phyloP scores from a whole-genome alignment of 2,329 filamentous ascomycete genomes.

The Parastagonospora avenae region DNA sequence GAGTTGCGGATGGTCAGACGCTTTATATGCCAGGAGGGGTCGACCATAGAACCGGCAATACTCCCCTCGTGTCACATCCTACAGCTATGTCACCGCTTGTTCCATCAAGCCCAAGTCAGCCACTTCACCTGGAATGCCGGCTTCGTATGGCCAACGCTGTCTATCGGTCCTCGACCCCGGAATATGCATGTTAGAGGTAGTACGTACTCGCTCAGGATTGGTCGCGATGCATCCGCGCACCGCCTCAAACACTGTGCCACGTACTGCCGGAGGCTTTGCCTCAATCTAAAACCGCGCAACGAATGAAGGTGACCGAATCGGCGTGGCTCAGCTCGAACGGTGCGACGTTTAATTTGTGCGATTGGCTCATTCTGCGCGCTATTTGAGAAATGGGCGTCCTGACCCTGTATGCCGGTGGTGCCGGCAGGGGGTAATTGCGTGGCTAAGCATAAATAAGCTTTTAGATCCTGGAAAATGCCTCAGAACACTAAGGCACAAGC shows the following conservation, averaged over 20 bases:
- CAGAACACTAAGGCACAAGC: conserved; percentile 32
- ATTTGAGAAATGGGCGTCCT: too few species aligned
- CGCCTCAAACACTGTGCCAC: conserved; percentile 13
- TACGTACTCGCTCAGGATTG: conserved; percentile 9
- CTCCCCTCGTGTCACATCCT: too few species aligned
- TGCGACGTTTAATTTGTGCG: too few species aligned
- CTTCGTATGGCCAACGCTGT: neutral
- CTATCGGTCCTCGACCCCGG: conserved; percentile 3
- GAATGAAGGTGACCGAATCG: conserved; percentile 1
- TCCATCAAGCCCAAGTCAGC: neutral
- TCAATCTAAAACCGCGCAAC: conserved; percentile 5
- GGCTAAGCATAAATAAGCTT: conserved; percentile 33
- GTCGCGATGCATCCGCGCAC: conserved; percentile 14
- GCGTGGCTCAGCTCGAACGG: conserved; percentile 20
- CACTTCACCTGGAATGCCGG: neutral
- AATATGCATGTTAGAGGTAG: conserved; percentile 6
- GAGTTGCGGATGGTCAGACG: too few species aligned
- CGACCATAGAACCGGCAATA: too few species aligned
- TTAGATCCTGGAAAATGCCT: conserved; percentile 29
- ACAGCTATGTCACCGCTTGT: too few species aligned
- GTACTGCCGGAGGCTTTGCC: neutral
- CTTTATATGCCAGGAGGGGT: too few species aligned
- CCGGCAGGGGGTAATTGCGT: conserved; percentile 14
- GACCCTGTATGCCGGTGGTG: conserved; percentile 11
- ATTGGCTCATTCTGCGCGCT: neutral